Conservation (phyloP, 2,329 filamentous ascomycete species). For the Ophiostoma fasciatum region DNA sequence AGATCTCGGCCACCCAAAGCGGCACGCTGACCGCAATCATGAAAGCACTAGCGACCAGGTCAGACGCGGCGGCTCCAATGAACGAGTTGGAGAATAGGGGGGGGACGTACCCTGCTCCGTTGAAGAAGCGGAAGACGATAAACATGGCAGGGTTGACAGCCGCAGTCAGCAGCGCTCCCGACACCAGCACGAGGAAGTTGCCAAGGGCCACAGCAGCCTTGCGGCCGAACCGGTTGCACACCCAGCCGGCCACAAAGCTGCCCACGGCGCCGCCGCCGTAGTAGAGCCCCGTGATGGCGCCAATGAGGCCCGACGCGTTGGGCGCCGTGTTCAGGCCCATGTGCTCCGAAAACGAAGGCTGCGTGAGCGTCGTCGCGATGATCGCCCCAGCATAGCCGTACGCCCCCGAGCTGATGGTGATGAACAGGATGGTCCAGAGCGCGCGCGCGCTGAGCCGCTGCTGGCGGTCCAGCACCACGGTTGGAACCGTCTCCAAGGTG, state of each 20-base stretch:
- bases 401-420: background rate
- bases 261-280: constrained; percentile 4
- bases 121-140: constrained; percentile 6
- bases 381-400: constrained; percentile 1
- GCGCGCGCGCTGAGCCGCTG: too few species aligned
- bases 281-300: constrained; percentile 4
- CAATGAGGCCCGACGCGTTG: background rate
- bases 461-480: too few species aligned
- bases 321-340: background rate
- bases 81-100: too few species aligned
- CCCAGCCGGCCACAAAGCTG: background rate
- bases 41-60: constrained; percentile 17
- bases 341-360: constrained; percentile 3
- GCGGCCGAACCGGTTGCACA: constrained; percentile 18
- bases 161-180: constrained; percentile 11
- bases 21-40: background rate
- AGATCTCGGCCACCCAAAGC: constrained; percentile 20
- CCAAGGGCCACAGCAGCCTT: constrained; percentile 18
- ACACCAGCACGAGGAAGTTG: constrained; percentile 20
- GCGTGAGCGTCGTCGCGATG: constrained; percentile 3
- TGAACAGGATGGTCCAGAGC: background rate
- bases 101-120: too few species aligned
- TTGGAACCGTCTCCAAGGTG: too few species aligned
- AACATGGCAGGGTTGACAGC: constrained; percentile 20
- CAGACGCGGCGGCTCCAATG: too few species aligned